phyloP scores from a whole-genome alignment of 1,139 yeast genomes.

The Yamadazyma diddensiae region DNA sequence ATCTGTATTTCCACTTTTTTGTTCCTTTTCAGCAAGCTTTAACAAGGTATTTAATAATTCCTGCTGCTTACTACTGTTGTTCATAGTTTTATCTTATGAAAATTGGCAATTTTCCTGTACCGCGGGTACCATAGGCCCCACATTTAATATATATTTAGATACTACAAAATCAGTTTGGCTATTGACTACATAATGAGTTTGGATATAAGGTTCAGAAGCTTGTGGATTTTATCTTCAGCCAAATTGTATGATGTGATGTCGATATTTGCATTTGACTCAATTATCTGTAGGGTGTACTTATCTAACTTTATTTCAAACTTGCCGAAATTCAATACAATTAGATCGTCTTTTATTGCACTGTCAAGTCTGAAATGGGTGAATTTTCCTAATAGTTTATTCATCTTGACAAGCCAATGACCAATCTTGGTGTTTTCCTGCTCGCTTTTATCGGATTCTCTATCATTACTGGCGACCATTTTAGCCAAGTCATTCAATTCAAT shows the following conservation, averaged over 20 bases:
- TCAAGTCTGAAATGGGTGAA: slow-evolving; percentile 16
- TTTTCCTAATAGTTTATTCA: slow-evolving; percentile 24
- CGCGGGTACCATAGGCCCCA: slow-evolving; percentile 5
- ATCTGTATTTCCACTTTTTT: slow-evolving; percentile 30
- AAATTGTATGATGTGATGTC: slow-evolving; percentile 7
- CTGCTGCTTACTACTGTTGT: slow-evolving; percentile 19
- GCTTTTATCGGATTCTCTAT: not conserved
- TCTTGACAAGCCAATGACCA: slow-evolving; percentile 31
- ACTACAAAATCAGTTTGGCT: no score
- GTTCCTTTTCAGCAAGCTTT: slow-evolving; percentile 31
- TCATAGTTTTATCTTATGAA: slow-evolving; percentile 9
- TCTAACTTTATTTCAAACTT: slow-evolving; percentile 9
- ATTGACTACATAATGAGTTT: not conserved
- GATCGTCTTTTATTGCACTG: slow-evolving; percentile 13
- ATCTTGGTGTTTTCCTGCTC: slow-evolving; percentile 15
- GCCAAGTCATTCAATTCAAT: not conserved
- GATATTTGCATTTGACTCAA: slow-evolving; percentile 9
- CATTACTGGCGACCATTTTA: not conserved
- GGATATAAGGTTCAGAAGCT: slow-evolving; percentile 11
- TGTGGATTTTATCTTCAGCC: slow-evolving; percentile 8
- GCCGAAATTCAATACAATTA: slow-evolving; percentile 7
- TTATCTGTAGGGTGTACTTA: slow-evolving; percentile 7
- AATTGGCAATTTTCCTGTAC: slow-evolving; percentile 2
- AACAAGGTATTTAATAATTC: slow-evolving; percentile 27
- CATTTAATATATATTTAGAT: no score